Percentiles rank a stretch among this genome's conserved stretches.
These are phyloP conservation scores for Magnaporthiopsis rhizophila DNA, from an alignment of 2,329 filamentous ascomycete species.

Conservation along the genomic window DNA sequence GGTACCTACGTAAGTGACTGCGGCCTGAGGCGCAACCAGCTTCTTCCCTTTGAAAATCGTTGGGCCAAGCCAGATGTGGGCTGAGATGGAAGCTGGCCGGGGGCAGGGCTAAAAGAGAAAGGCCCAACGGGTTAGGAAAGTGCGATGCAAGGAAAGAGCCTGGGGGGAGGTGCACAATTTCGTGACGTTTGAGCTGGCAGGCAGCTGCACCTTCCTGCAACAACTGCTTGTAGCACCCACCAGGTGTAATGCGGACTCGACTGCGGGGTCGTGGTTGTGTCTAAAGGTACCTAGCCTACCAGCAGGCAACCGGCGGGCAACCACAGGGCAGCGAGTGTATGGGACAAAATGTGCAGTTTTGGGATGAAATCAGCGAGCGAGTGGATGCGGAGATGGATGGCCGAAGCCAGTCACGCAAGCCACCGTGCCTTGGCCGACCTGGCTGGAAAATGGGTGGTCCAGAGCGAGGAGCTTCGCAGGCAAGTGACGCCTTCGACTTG, in stretches of 20 bases:
- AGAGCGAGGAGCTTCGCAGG: neutral
- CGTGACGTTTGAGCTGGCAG: neutral
- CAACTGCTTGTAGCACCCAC: neutral
- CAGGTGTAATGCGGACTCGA: neutral
- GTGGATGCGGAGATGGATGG: neutral
- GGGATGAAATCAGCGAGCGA: too few relatives aligned
- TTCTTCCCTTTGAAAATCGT: neutral
- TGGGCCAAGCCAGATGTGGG: neutral
- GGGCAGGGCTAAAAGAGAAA: neutral
- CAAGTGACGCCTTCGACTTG: neutral
- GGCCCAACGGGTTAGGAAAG: neutral
- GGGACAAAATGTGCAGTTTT: too few relatives aligned
- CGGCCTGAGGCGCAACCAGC: neutral
- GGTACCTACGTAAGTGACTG: too few relatives aligned
- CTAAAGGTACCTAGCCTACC: neutral
- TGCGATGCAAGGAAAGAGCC: neutral
- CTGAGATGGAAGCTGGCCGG: neutral
- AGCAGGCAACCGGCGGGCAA: neutral
- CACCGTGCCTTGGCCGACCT: neutral
- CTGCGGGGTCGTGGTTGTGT: neutral
- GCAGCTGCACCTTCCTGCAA: neutral
- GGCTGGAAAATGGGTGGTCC: neutral
- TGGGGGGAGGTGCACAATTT: neutral
- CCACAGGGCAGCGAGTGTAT: neutral
- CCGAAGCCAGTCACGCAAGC: neutral